These are phyloP conservation scores for Tetrapisispora namnaoensis DNA, from an alignment of 805 yeast species.

Conservation along the genomic window DNA sequence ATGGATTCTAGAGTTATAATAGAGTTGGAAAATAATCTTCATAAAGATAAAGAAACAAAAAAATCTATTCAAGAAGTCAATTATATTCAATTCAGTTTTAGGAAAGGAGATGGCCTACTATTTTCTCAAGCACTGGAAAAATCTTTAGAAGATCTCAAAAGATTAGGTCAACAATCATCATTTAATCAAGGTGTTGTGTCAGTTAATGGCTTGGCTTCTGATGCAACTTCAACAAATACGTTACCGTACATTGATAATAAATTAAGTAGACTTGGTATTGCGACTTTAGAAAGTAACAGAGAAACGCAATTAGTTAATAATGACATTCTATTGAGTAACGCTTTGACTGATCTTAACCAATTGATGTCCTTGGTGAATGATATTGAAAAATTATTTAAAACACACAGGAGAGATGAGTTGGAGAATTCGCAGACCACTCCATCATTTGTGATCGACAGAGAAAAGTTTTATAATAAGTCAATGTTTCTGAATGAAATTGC, in stretches of 20 bases:
- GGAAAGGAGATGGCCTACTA: slow-evolving; percentile 53
- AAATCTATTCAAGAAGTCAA: slow-evolving; percentile 13
- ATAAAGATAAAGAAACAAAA: background rate
- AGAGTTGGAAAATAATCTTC: slow-evolving; percentile 15
- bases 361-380: slow-evolving; percentile 73
- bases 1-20: slow-evolving; percentile 27
- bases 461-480: slow-evolving; percentile 29
- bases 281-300: slow-evolving; percentile 52
- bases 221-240: background rate
- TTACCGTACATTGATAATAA: slow-evolving; percentile 15
- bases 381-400: slow-evolving; percentile 44
- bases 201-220: slow-evolving; percentile 25
- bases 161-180: slow-evolving; percentile 31
- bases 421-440: slow-evolving; percentile 6
- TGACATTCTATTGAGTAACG: slow-evolving; percentile 51
- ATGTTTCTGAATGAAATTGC: slow-evolving; percentile 60
- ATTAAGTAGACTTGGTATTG: slow-evolving; percentile 50
- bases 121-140: slow-evolving; percentile 40
- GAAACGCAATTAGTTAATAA: slow-evolving; percentile 47
- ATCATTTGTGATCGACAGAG: slow-evolving; percentile 26
- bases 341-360: slow-evolving; percentile 67
- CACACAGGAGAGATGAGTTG: slow-evolving; percentile 18
- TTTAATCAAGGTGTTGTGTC: slow-evolving; percentile 26
- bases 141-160: slow-evolving; percentile 40
- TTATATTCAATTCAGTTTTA: slow-evolving; percentile 61